Evolutionary conservation across 2,329 filamentous ascomycete species (phyloP).

Genomic region (Exophiala sp.): DNA sequence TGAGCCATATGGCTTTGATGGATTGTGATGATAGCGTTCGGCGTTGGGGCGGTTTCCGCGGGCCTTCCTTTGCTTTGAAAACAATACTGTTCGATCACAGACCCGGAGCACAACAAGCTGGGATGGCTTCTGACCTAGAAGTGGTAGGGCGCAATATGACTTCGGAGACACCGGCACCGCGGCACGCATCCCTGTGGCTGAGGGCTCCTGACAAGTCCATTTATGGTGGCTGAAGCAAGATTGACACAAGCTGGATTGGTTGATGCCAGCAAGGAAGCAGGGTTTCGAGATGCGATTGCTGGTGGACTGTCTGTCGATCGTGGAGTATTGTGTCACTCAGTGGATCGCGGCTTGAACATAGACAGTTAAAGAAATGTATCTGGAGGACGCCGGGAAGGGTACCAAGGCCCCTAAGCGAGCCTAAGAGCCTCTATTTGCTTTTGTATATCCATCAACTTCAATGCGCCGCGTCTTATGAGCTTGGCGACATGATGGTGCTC

Average conservation of each 20-base stretch:
- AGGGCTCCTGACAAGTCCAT: neutral
- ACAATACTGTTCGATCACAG: too few species aligned
- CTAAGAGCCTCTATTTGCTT: neutral
- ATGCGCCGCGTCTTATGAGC: neutral
- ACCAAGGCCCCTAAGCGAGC: neutral
- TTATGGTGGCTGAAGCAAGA: constrained; percentile 12
- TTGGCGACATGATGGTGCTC: neutral
- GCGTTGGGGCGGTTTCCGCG: neutral
- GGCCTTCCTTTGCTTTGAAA: too few species aligned
- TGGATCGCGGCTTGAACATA: neutral
- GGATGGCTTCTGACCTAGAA: too few species aligned
- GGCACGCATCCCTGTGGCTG: neutral
- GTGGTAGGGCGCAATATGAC: neutral
- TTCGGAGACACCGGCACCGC: neutral
- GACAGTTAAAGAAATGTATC: neutral
- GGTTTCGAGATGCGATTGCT: constrained; percentile 1
- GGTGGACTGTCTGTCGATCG: neutral
- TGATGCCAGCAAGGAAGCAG: neutral
- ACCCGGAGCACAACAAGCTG: too few species aligned
- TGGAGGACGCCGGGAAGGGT: neutral
- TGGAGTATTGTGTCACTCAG: neutral
- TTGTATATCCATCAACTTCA: neutral
- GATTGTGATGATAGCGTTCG: neutral
- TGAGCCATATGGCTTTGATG: constrained; percentile 27
- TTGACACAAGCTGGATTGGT: neutral